phyloP scores from a whole-genome alignment of 495 filamentous ascomycete species.

The Penicillium cinerascens region DNA sequence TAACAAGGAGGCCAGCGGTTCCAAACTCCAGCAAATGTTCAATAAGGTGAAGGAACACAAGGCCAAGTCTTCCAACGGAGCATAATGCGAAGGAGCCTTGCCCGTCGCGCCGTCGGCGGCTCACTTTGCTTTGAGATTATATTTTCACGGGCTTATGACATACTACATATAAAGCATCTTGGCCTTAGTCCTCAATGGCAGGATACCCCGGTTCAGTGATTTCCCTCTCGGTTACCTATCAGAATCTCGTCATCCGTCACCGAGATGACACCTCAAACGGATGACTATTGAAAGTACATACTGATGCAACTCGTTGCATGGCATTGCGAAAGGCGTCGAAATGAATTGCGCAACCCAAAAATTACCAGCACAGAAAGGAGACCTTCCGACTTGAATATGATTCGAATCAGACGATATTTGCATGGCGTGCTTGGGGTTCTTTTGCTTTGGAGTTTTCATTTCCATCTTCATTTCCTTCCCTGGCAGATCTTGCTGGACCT shows the following conservation, averaged over 20 bases:
- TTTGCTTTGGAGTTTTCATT: slow-evolving; percentile 3
- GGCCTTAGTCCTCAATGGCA: slow-evolving; percentile 2
- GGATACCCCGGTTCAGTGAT: neutral
- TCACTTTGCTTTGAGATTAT: slow-evolving; percentile 6
- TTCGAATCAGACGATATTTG: slow-evolving; percentile 25
- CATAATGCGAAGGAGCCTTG: slow-evolving; percentile 3
- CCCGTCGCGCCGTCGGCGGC: neutral
- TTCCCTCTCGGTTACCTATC: neutral
- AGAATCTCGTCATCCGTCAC: neutral
- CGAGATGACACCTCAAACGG: slow-evolving; percentile 7
- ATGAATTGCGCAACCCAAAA: slow-evolving; percentile 13
- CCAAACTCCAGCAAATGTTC: slow-evolving; percentile 49
- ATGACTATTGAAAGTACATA: slow-evolving; percentile 25
- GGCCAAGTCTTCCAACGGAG: slow-evolving; percentile 29
- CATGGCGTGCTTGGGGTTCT: slow-evolving; percentile 20
- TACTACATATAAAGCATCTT: slow-evolving; percentile 14
- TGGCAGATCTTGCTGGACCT: slow-evolving; percentile 7
- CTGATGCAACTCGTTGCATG: slow-evolving; percentile 24
- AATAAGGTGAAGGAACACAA: slow-evolving; percentile 39
- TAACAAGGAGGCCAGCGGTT: slow-evolving; percentile 44
- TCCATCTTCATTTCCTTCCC: slow-evolving; percentile 4
- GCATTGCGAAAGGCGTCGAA: slow-evolving; percentile 31
- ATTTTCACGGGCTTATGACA: slow-evolving; percentile 11
- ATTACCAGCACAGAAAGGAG: slow-evolving; percentile 13
- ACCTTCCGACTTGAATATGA: slow-evolving; percentile 17